Evolutionary conservation across 352 stramenopile genomes (phyloP), one percentile per base, ranked within the genome.

Genomic region (Blastocystis sp.): DNA sequence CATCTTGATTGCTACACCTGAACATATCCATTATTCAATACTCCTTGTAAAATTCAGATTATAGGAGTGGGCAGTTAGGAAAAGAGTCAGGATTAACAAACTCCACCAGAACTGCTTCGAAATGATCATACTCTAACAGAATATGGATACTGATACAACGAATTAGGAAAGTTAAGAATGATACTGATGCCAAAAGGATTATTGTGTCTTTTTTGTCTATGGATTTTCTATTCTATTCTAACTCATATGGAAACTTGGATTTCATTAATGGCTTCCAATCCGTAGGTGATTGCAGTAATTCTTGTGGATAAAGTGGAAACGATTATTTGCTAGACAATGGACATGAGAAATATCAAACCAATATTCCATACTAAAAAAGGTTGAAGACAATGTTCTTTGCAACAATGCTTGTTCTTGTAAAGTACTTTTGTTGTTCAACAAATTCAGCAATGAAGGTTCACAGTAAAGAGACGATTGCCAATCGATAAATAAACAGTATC

Each of bases 231-330:
- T 9, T 95, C 93, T 0, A 90, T 97, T 42, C 89, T 96, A n/a
- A 96, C 97, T 90, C 89, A 95, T 95, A 80, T 95, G 95, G 93
- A 88, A 91, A 12, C 91, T 92, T 0, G 88, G 90, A 1, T 92
- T 93, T 11, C 90, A 92, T 19, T 93, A 96, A 94, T 96, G 88
- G 90, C 92, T 16, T 92, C 91, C 42, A 92, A 96, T 59, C 93
- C 93, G 35, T 97, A 95, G 89, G 91, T 91, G 11, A 88, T 96
- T 39, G 91, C 94, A 88, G 94, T 96, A 66, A 91, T 96, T 21
- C 87, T 91, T 63, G 93, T 95, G 73, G 94, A 97, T 88, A 93
- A 97, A 88, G 89, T 91, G 69, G 97, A 97, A 90, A 95, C 90
- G 83, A 89, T 96, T 49, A 94, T 96, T 91, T 91, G 93, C 42